phyloP scores from a whole-genome alignment of 768 basidiomycete species.

The Pluteus cervinus region DNA sequence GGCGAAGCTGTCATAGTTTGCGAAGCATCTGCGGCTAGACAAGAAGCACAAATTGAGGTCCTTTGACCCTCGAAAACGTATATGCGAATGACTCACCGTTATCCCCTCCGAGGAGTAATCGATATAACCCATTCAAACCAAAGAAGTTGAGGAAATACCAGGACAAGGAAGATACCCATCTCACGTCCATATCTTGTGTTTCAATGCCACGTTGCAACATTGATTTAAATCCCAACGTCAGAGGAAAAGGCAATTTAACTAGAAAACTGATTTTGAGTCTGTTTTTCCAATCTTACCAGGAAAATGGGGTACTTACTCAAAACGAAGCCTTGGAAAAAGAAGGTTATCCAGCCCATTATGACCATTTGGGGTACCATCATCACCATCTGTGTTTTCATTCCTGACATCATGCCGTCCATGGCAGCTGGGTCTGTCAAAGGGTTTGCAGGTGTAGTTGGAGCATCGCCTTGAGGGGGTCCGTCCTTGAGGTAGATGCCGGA shows the following conservation, averaged over 20 bases:
- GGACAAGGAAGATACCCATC: conserved; percentile 97
- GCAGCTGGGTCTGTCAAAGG: conserved; percentile 84
- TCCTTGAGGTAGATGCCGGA: conserved; percentile 85
- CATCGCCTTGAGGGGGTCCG: conserved; percentile 63
- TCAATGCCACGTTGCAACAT: conserved; percentile 97
- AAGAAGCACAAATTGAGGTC: conserved; percentile 12
- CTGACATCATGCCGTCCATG: conserved; percentile 99
- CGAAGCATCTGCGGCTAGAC: conserved; percentile 70
- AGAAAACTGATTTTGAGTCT: conserved; percentile 2
- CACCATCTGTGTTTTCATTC: conserved; percentile 98
- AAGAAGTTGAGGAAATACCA: conserved; percentile 99
- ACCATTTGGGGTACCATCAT: conserved; percentile 99
- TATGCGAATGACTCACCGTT: conserved; percentile 54
- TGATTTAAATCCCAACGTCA: conserved; percentile 95
- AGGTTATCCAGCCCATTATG: conserved; percentile 99
- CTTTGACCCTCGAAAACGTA: conserved; percentile 2
- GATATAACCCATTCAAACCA: conserved; percentile 93
- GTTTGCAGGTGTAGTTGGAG: conserved; percentile 58
- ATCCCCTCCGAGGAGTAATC: conserved; percentile 84
- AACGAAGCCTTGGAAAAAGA: conserved; percentile 98
- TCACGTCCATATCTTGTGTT: conserved; percentile 94
- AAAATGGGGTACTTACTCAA: conserved; percentile 62
- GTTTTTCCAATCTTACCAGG: conserved; percentile 2
- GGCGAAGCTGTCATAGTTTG: conserved; percentile 69
- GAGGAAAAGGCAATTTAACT: conserved; percentile 96